Percentiles rank a stretch among this genome's conserved stretches.
phyloP scores from a whole-genome alignment of 306 rosid species.

The Myrica gale region DNA sequence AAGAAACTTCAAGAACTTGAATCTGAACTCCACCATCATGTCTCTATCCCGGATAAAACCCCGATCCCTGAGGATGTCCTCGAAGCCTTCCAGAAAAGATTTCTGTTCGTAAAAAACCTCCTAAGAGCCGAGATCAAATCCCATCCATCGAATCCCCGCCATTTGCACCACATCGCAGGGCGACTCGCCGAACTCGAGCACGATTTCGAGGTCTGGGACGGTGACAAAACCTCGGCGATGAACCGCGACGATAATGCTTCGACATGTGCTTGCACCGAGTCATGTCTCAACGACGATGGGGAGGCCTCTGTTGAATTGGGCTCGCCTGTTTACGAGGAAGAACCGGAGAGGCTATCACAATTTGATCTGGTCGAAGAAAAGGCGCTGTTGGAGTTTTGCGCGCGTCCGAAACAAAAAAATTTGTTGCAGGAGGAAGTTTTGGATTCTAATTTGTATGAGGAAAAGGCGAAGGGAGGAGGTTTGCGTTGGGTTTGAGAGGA shows the following conservation, averaged over 20 bases:
- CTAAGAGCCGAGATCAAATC: conserved; percentile 45
- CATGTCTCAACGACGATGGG: conserved; percentile 38
- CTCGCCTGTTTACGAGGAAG: conserved; percentile 16
- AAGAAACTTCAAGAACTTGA: conserved; percentile 43
- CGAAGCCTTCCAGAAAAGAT: conserved; percentile 30
- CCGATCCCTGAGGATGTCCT: neutral
- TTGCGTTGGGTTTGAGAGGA: neutral
- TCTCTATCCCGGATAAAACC: conserved; percentile 23
- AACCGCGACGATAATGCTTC: conserved; percentile 29
- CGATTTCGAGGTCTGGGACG: conserved; percentile 23
- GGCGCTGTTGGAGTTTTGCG: conserved; percentile 21
- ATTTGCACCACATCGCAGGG: conserved; percentile 25
- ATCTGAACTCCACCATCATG: conserved; percentile 8
- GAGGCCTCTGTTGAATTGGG: conserved; percentile 16
- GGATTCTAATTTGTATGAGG: neutral
- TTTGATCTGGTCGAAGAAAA: neutral
- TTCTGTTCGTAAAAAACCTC: conserved; percentile 33
- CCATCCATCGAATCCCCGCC: conserved; percentile 30
- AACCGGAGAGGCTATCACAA: conserved; percentile 3
- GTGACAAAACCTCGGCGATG: neutral
- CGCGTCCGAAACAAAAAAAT: conserved; percentile 10
- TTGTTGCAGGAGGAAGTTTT: neutral
- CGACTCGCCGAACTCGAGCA: conserved; percentile 25
- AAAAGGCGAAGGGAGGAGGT: neutral
- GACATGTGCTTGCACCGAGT: conserved; percentile 45